phyloP scores from a whole-genome alignment of 2,329 filamentous ascomycete genomes.

The Fusarium haematococcum region DNA sequence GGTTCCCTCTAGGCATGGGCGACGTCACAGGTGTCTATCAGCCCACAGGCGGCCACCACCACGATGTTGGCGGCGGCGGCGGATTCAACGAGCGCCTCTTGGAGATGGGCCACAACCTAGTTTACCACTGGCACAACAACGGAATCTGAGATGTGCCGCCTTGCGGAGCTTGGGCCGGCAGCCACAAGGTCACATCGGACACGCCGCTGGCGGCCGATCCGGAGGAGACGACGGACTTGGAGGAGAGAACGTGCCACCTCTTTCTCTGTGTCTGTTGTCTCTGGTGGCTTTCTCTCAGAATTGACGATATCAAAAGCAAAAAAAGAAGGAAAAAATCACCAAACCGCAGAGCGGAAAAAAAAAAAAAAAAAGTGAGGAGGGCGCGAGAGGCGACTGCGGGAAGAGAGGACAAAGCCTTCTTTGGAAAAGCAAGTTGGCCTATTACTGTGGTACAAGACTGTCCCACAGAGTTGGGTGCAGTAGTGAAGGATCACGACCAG shows the following conservation, averaged over 20 bases:
- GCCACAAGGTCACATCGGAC: constrained; percentile 29
- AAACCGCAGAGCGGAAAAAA: neutral
- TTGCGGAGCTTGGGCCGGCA: constrained; percentile 13
- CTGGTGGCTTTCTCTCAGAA: neutral
- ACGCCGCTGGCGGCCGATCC: constrained; percentile 18
- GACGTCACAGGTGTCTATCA: constrained; percentile 45
- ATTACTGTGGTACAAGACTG: constrained; percentile 6
- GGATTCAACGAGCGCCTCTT: constrained; percentile 37
- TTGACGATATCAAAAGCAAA: neutral
- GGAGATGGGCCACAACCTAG: constrained; percentile 22
- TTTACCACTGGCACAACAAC: constrained; percentile 36
- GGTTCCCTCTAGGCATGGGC: constrained; percentile 42
- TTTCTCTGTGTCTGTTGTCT: neutral
- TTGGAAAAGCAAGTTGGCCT: constrained; percentile 20
- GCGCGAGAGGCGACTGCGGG: constrained; percentile 5
- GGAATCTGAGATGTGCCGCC: constrained; percentile 25
- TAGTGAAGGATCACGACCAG: neutral
- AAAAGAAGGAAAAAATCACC: neutral
- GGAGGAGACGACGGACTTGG: neutral
- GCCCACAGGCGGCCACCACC: constrained; percentile 24
- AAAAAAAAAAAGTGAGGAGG: neutral
- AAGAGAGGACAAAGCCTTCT: constrained; percentile 11
- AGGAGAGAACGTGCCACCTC: neutral
- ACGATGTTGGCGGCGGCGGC: constrained; percentile 24
- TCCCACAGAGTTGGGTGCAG: neutral